Evolutionary conservation across 2,329 filamentous ascomycete genomes (phyloP).

Genomic region (Talaromyces piceae): DNA sequence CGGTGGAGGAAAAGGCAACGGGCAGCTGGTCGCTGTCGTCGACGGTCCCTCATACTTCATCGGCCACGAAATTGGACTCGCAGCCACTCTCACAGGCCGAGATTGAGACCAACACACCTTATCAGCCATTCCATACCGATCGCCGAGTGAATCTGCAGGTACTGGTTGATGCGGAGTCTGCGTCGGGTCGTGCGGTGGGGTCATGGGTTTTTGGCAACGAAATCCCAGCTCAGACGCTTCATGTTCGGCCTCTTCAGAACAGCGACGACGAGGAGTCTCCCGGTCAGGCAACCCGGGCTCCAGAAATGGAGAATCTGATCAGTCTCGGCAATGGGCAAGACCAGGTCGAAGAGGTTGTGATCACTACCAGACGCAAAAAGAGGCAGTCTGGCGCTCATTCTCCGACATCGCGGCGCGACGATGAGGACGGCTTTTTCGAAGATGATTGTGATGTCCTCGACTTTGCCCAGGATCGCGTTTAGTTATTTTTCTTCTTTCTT

Average conservation of each 20-base stretch:
- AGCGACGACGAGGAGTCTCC: conserved; percentile 28
- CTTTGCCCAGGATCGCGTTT: conserved; percentile 60
- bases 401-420: conserved; percentile 35
- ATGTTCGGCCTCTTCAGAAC: conserved; percentile 38
- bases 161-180: conserved; percentile 43
- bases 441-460: conserved; percentile 88
- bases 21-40: conserved; percentile 38
- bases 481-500: conserved; percentile 12
- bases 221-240: conserved; percentile 42
- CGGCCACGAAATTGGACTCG: conserved; percentile 33
- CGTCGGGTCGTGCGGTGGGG: conserved; percentile 25
- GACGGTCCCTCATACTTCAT: conserved; percentile 34
- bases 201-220: conserved; percentile 49
- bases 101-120: conserved; percentile 91
- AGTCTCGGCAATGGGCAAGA: conserved; percentile 47
- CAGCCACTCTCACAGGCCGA: conserved; percentile 68
- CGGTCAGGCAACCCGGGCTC: conserved; percentile 23
- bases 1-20: conserved; percentile 32
- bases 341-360: conserved; percentile 69
- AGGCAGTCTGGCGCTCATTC: conserved; percentile 29
- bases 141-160: conserved; percentile 71
- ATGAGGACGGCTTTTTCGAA: conserved; percentile 74
- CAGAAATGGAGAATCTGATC: conserved; percentile 43
- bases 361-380: conserved; percentile 68
- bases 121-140: conserved; percentile 93